phyloP scores from a whole-genome alignment of 2,329 filamentous ascomycete genomes.

The Fusarium sp. region DNA sequence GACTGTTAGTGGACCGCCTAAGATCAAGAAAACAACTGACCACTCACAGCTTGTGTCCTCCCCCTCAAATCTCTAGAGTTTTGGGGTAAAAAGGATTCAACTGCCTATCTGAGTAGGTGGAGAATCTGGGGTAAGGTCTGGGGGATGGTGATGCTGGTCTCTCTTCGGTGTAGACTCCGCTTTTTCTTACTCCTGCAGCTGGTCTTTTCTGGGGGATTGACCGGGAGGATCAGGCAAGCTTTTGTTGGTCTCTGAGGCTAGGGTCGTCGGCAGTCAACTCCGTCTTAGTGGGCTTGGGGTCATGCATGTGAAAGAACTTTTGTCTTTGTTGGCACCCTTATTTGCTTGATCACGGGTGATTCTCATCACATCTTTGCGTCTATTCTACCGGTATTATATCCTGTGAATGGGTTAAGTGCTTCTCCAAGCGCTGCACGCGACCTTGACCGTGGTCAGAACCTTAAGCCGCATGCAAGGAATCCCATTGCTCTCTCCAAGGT shows the following conservation, averaged over 20 bases:
- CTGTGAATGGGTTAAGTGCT: neutral
- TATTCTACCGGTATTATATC: neutral
- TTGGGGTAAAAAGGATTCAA: slow-evolving; percentile 17
- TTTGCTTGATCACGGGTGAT: neutral
- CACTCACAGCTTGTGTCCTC: slow-evolving; percentile 21
- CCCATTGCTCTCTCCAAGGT: neutral
- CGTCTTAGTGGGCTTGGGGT: neutral
- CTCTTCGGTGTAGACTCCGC: slow-evolving; percentile 9
- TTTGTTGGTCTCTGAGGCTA: neutral
- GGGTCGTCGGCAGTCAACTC: neutral
- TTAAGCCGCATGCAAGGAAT: neutral
- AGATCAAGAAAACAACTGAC: slow-evolving; percentile 13
- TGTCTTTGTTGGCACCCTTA: neutral
- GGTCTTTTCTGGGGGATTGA: neutral
- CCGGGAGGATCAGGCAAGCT: neutral
- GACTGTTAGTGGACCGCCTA: slow-evolving; percentile 41
- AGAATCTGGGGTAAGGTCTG: slow-evolving; percentile 41
- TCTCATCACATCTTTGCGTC: neutral
- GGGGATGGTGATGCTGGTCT: slow-evolving; percentile 11
- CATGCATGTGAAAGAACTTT: neutral
- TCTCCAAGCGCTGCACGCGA: neutral
- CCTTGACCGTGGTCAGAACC: neutral
- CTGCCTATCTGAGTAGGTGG: slow-evolving; percentile 18
- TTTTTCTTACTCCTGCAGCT: neutral
- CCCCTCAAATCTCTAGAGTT: slow-evolving; percentile 20